Base-by-base conservation (phyloP, 2,329 filamentous ascomycete species). In the Lachnellula subtilissima region DNA sequence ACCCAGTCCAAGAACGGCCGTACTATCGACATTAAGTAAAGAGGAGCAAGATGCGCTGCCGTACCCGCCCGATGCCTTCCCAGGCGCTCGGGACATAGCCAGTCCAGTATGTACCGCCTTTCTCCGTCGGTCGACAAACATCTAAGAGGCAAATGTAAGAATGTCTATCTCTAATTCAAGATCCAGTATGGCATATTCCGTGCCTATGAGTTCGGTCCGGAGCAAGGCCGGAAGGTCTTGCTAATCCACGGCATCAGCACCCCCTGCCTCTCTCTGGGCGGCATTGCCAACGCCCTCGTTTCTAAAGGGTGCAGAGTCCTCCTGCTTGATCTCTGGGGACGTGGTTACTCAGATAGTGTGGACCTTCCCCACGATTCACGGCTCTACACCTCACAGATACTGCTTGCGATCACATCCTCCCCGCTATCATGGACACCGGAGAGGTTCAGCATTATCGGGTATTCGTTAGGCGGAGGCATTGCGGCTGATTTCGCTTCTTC, bases 181-280 rank as follows among this genome's bases (percentile, higher is more conserved):
- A 9, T 45, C 8, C 28, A 68, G 5, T 91, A 89, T 67, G 89
- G 90, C 15, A 82, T 75, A 4, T 81, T 89, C 59, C 76, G 86
- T 47, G 85, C 89, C 3, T 93, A 91, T 68, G 91, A 95, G 75
- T 94, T 86, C 80, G 91, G 91, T 0, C 87, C 88, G 0, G 78
- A 83, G 56, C 74, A 79, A 37, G 89, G 89, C 1, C 79, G 83
- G 28, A 91, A 86, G 66, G 84, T 93, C 1, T 73, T 95, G 14
- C 74, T 95, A 25, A 73, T 95, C 15, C 91, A 93, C 70, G 91
- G 91, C 5, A 92, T 94, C 65, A 88, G 84, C 50, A 94, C 89
- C 5, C 90, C 91, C 0, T 85, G 84, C 59, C 75, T 92, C 48
- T 80, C 88, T 0, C 73, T 93, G 17, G 84, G 83, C 2, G 78